A percentile compares a stretch with the other conserved stretches of the same genome.
phyloP scores from a whole-genome alignment of 768 basidiomycete genomes.

The Leucocoprinus sp. region DNA sequence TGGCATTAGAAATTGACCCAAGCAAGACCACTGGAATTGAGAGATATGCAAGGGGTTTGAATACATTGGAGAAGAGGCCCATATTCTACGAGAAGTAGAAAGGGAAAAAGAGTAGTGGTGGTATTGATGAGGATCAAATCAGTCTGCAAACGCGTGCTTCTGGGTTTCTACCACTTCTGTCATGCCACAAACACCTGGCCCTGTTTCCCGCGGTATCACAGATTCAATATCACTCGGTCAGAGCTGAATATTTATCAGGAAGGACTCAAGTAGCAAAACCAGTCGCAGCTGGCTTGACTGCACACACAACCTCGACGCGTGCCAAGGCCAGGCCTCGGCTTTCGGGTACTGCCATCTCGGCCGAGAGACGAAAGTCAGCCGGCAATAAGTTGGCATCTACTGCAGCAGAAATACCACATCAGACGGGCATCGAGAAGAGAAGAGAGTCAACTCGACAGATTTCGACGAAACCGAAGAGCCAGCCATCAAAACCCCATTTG shows the following conservation, averaged over 20 bases:
- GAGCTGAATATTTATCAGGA: conserved; percentile 22
- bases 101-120: neutral
- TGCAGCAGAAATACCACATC: neutral
- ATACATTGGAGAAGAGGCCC: conserved; percentile 51
- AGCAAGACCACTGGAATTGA: conserved; percentile 66
- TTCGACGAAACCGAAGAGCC: neutral
- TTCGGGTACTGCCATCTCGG: conserved; percentile 11
- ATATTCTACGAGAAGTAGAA: conserved; percentile 28
- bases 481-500: neutral
- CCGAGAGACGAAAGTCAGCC: neutral
- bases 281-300: conserved; percentile 11
- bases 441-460: neutral
- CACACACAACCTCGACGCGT: neutral
- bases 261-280: conserved; percentile 19
- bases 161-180: neutral
- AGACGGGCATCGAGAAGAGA: neutral
- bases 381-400: neutral
- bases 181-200: neutral
- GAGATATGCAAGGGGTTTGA: conserved; percentile 70
- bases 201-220: conserved; percentile 12
- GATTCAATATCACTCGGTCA: conserved; percentile 6
- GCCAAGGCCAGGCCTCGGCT: conserved; percentile 6
- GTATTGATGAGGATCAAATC: conserved; percentile 8
- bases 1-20: conserved; percentile 47
- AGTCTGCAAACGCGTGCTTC: conserved; percentile 10